Conservation (phyloP, 495 filamentous ascomycete species). For the Podospora fimiseda region DNA sequence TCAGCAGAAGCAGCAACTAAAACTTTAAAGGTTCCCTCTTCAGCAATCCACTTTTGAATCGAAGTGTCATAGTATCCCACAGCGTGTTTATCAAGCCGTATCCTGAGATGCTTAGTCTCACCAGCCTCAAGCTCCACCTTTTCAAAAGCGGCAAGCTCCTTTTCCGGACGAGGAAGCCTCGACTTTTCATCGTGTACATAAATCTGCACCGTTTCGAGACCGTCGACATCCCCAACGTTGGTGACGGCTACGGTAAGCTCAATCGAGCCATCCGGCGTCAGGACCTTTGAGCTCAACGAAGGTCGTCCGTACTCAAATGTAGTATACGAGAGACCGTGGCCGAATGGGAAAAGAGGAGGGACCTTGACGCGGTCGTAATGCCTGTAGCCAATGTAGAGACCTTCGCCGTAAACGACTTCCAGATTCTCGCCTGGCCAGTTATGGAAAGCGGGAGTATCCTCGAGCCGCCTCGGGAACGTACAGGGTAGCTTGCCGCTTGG, state of each 20-base stretch:
- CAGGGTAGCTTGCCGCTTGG: slow-evolving; percentile 81
- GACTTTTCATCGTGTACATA: slow-evolving; percentile 58
- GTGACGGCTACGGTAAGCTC: slow-evolving; percentile 58
- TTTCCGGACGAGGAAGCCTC: slow-evolving; percentile 59
- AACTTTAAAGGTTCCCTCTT: slow-evolving; percentile 66
- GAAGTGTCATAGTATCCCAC: slow-evolving; percentile 77
- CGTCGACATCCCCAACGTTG: slow-evolving; percentile 59
- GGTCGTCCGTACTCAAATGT: slow-evolving; percentile 64
- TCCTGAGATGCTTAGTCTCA: slow-evolving; percentile 60
- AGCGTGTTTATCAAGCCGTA: slow-evolving; percentile 65
- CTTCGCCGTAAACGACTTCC: slow-evolving; percentile 76
- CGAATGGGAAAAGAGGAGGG: slow-evolving; percentile 68
- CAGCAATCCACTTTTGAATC: slow-evolving; percentile 64
- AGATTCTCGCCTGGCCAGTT: slow-evolving; percentile 80
- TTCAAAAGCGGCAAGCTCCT: slow-evolving; percentile 73
- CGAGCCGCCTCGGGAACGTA: slow-evolving; percentile 62
- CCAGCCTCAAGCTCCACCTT: slow-evolving; percentile 66
- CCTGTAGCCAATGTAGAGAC: slow-evolving; percentile 75
- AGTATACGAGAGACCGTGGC: slow-evolving; percentile 78
- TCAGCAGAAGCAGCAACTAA: slow-evolving; percentile 51
- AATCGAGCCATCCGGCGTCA: slow-evolving; percentile 49
- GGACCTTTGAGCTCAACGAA: slow-evolving; percentile 40
- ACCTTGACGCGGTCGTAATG: slow-evolving; percentile 70
- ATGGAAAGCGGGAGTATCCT: slow-evolving; percentile 77
- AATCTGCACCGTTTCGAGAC: slow-evolving; percentile 73